phyloP scores from a whole-genome alignment of 345 rosid genomes.

The Linum lewisii region DNA sequence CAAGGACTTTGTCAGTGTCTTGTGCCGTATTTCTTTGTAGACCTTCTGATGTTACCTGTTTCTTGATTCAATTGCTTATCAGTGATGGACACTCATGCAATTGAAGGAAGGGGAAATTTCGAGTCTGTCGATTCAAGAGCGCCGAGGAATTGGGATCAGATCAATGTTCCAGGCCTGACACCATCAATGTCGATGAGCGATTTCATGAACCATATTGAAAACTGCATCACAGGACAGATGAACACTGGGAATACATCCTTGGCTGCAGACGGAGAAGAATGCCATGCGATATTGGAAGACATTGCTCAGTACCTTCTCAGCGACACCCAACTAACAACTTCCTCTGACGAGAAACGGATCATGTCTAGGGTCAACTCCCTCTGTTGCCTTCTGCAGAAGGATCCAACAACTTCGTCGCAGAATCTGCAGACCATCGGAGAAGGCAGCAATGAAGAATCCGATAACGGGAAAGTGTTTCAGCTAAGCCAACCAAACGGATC shows the following conservation, averaged over 20 bases:
- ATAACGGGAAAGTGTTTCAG: conserved; percentile 69
- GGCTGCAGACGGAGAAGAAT: conserved; percentile 29
- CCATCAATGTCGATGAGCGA: conserved; percentile 88
- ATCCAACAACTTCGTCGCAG: conserved; percentile 31
- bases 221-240: conserved; percentile 62
- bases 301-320: conserved; percentile 80
- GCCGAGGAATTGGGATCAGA: conserved; percentile 54
- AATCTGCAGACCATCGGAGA: conserved; percentile 46
- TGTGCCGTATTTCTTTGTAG: conserved; percentile 2
- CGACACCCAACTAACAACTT: conserved; percentile 74
- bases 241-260: conserved; percentile 37
- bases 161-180: conserved; percentile 76
- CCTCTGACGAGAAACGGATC: conserved; percentile 77
- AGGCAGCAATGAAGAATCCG: conserved; percentile 21
- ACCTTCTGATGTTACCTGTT: background rate
- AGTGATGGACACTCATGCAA: conserved; percentile 54
- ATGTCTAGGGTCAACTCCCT: conserved; percentile 98
- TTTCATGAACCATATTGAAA: conserved; percentile 64
- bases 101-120: conserved; percentile 45
- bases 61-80: conserved; percentile 57
- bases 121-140: conserved; percentile 57
- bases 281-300: conserved; percentile 52
- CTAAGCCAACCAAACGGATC: background rate
- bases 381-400: conserved; percentile 90
- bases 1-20: background rate